Conservation (phyloP, 2,329 filamentous ascomycete species). For the Fusarium concolor region DNA sequence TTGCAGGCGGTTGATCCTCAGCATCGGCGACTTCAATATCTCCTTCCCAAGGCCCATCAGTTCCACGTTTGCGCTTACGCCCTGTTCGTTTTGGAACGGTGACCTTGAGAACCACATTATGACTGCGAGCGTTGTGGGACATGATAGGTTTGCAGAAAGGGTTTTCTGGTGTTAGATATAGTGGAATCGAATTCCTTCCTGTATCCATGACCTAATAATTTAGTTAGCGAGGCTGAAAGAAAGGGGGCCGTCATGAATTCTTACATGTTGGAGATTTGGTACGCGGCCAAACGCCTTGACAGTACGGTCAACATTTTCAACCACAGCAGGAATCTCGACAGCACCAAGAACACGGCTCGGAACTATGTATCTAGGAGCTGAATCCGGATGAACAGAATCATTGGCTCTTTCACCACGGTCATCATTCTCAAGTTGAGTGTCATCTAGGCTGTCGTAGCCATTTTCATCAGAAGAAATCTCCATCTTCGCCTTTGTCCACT, state of each 20-base stretch:
- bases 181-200: slow-evolving; percentile 65
- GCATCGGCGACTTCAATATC: slow-evolving; percentile 51
- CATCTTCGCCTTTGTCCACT: slow-evolving; percentile 3
- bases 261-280: slow-evolving; percentile 54
- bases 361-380: slow-evolving; percentile 52
- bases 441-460: slow-evolving; percentile 36
- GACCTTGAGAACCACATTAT: slow-evolving; percentile 88
- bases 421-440: slow-evolving; percentile 26
- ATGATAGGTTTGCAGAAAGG: slow-evolving; percentile 81
- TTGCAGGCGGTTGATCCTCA: slow-evolving; percentile 17
- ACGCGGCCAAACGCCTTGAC: slow-evolving; percentile 57
- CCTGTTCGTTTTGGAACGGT: slow-evolving; percentile 89
- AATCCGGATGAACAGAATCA: slow-evolving; percentile 23
- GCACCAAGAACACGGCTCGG: slow-evolving; percentile 52
- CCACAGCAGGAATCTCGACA: slow-evolving; percentile 58
- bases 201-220: slow-evolving; percentile 60
- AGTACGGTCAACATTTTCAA: slow-evolving; percentile 58
- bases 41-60: slow-evolving; percentile 71
- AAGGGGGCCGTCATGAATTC: slow-evolving; percentile 14
- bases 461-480: slow-evolving; percentile 39
- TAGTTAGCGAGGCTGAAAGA: neutral
- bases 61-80: slow-evolving; percentile 85
- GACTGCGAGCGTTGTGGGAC: slow-evolving; percentile 79
- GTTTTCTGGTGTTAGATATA: slow-evolving; percentile 85
- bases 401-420: slow-evolving; percentile 1